Base-by-base conservation (phyloP, 139 green algal species). In the Chlorella sp. region DNA sequence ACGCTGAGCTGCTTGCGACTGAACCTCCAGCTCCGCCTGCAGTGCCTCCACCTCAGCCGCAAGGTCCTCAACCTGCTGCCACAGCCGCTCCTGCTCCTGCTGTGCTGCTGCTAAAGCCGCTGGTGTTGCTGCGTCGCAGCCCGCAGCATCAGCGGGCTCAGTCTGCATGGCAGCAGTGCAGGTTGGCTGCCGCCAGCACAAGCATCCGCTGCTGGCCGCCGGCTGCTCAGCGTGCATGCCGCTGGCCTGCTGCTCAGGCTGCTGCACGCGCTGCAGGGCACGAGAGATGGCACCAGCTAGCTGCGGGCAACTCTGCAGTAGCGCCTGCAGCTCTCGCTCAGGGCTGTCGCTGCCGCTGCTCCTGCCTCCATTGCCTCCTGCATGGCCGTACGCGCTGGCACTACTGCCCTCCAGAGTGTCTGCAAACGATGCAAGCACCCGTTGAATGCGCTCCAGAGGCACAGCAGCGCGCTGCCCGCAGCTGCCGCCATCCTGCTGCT, bases 11-110 rank as follows among this genome's bases (percentile, higher is more conserved):
- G 65, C 30, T 44, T 51, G 7, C n/a, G 86, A 80, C 86, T 84
- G 90, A 63, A 82, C 64, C 34, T 75, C 68, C 26, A 95, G 81
- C 85, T 91, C 81, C 16, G 69, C 56, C 56, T 71, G 70, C 32
- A 80, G 38, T 4, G 81, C 67, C 56, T 80, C 69, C 17, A 81
- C 82, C 83, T 95, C 87, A 30, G 25, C 68, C 26, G 90, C 70
- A 73, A 93, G 78, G 26, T 51, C 51, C 25, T 36, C 65, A 3
- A 82, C 80, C 9, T 83, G 34, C 23, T 73, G 72, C 11, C 76
- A 71, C 17, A 74, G 84, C 38, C 83, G 74, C 36, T 92, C 26
- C 47, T 60, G 32, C 26, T 82, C 17, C 18, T 44, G 34, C 36
- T 51, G 30, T 3, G 56, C 76, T 44, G 60, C 76, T 23, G 74